Conservation (phyloP, 2,329 filamentous ascomycete genomes). For the Clonostachys byssicola region DNA sequence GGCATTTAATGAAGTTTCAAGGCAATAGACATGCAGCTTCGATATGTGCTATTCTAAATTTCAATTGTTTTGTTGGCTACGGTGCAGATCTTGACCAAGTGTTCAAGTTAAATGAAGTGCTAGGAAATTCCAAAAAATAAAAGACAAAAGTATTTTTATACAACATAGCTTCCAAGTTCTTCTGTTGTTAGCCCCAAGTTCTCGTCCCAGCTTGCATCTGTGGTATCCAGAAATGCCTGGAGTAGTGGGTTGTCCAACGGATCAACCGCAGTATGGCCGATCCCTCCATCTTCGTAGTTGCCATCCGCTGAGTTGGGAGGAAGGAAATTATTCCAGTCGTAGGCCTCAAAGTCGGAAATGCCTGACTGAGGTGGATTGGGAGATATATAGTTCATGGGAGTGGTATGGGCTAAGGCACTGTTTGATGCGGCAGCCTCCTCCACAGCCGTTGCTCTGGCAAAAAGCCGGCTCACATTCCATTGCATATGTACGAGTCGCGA, state of each 20-base stretch:
- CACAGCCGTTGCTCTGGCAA: constrained; percentile 1
- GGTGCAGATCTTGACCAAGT: no score
- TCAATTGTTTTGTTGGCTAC: no score
- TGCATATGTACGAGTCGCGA: constrained; percentile 6
- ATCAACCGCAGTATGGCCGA: constrained; percentile 1
- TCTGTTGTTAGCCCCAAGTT: constrained; percentile 1
- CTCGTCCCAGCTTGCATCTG: constrained; percentile 5
- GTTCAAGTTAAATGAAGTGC: no score
- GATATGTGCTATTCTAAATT: no score
- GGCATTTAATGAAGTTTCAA: constrained; percentile 1
- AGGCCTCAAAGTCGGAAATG: constrained; percentile 1
- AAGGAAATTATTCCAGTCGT: constrained; percentile 6
- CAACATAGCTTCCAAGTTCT: constrained; percentile 1
- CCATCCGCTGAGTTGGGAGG: constrained; percentile 3
- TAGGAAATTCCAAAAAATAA: no score
- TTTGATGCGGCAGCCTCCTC: background rate
- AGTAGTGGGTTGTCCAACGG: constrained; percentile 7
- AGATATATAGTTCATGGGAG: background rate
- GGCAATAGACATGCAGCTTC: no score
- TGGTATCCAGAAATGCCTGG: constrained; percentile 7
- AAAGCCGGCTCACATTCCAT: constrained; percentile 6
- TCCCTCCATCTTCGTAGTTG: constrained; percentile 2
- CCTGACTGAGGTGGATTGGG: background rate
- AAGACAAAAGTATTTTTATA: no score
- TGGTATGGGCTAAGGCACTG: background rate